These are phyloP conservation scores for Ilyonectria sp. DNA, from an alignment of 2,329 filamentous ascomycete genomes.

Conservation along the genomic window DNA sequence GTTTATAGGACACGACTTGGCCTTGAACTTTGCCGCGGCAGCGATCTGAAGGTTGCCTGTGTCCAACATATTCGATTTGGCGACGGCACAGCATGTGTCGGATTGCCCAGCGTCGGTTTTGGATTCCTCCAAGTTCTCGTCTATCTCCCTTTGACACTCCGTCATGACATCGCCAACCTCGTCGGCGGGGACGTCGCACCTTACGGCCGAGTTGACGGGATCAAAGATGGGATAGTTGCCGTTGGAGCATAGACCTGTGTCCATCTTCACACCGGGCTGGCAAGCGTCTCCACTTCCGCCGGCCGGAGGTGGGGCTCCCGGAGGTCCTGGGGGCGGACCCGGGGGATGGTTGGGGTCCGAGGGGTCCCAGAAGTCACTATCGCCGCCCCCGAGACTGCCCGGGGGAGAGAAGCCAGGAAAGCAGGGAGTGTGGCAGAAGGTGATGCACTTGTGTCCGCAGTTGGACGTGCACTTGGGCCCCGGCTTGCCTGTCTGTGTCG, in stretches of 20 bases:
- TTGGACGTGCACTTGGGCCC: not conserved
- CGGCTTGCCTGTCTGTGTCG: not conserved
- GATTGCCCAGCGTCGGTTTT: not conserved
- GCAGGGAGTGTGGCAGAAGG: not conserved
- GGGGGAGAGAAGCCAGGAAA: not conserved
- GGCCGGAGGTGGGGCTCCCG: not conserved
- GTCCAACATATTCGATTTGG: not conserved
- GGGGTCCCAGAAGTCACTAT: not conserved
- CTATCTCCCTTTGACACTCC: not conserved
- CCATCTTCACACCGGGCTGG: not conserved
- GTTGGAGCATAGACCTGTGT: not conserved
- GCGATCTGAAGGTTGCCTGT: not conserved
- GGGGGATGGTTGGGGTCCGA: not conserved
- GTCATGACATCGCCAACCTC: not conserved
- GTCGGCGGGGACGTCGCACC: not conserved
- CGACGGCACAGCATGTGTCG: not conserved
- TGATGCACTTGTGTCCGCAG: not conserved
- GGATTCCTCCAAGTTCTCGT: not conserved
- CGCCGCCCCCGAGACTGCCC: not conserved
- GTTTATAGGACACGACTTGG: not conserved
- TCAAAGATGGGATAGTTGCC: slow-evolving; percentile 2
- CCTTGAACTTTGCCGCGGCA: not conserved
- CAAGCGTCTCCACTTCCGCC: not conserved
- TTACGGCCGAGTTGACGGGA: not conserved
- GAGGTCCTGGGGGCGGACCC: not conserved